A percentile compares a stretch with the other conserved stretches of the same genome.
phyloP scores from a whole-genome alignment of 768 basidiomycete genomes.

The Leccinum barrowsii region DNA sequence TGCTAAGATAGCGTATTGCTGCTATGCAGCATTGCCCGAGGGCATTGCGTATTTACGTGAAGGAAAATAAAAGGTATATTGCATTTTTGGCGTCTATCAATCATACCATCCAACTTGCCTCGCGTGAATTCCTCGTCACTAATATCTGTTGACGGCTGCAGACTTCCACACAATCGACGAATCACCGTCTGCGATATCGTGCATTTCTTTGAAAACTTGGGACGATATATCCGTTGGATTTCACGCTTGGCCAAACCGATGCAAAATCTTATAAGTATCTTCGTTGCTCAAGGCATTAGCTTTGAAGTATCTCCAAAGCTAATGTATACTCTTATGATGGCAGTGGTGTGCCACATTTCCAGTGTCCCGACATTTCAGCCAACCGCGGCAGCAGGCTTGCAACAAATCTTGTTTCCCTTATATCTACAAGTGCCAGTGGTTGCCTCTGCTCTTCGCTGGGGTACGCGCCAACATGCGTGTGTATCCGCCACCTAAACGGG shows the following conservation, averaged over 20 bases:
- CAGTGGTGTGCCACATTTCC: too few species aligned
- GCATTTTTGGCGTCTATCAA: conserved; percentile 42
- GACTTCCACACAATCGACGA: conserved; percentile 37
- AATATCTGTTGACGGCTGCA: conserved; percentile 8
- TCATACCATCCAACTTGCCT: conserved; percentile 13
- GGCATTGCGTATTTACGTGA: neutral
- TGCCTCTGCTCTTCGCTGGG: neutral
- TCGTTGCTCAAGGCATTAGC: too few species aligned
- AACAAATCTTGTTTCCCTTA: neutral
- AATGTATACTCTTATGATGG: too few species aligned
- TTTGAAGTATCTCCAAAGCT: too few species aligned
- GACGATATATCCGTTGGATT: too few species aligned
- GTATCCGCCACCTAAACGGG: neutral
- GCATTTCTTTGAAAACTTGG: conserved; percentile 7
- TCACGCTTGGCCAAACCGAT: too few species aligned
- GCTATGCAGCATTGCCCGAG: conserved; percentile 4
- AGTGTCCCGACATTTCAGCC: too few species aligned
- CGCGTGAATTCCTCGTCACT: neutral
- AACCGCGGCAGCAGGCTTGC: neutral
- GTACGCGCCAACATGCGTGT: too few species aligned
- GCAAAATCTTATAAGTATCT: too few species aligned
- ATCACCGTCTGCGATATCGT: conserved; percentile 37
- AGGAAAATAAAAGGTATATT: conserved; percentile 25
- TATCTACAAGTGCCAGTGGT: neutral
- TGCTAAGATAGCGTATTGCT: conserved; percentile 24